Conservation (phyloP, 306 rosid genomes). For the Quercus wislizeni region DNA sequence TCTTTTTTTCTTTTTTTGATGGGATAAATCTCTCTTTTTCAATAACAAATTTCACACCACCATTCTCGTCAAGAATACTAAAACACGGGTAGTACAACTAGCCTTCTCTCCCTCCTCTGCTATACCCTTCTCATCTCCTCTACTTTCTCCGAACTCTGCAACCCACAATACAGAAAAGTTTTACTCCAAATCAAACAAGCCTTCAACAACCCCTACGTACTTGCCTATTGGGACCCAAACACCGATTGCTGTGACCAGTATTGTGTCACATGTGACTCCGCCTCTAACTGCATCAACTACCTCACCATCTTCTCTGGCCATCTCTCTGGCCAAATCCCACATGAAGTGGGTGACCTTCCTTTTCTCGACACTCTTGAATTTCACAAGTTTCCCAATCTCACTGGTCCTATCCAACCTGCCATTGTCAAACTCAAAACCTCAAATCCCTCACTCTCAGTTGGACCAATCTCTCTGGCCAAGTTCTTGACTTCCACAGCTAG, state of each 20-base stretch:
- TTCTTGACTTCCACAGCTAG: slow-evolving; percentile 54
- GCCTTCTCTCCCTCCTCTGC: not conserved
- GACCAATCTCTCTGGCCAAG: slow-evolving; percentile 56
- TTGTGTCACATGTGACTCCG: slow-evolving; percentile 45
- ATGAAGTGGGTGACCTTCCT: slow-evolving; percentile 63
- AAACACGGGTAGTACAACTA: not conserved
- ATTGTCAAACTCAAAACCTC: slow-evolving; percentile 56
- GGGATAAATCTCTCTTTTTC: no score
- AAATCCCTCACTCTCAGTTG: slow-evolving; percentile 38
- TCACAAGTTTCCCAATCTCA: slow-evolving; percentile 57
- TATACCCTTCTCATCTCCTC: slow-evolving; percentile 23
- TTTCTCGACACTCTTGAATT: slow-evolving; percentile 42
- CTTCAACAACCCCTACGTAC: slow-evolving; percentile 58
- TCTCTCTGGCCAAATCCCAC: slow-evolving; percentile 53
- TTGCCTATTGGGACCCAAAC: slow-evolving; percentile 56
- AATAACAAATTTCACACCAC: not conserved
- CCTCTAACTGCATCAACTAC: slow-evolving; percentile 56
- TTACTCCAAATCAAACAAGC: slow-evolving; percentile 62
- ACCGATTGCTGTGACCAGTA: slow-evolving; percentile 67
- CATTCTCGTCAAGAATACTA: not conserved
- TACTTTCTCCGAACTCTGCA: slow-evolving; percentile 48
- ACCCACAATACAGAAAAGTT: slow-evolving; percentile 60
- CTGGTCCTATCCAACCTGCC: slow-evolving; percentile 61
- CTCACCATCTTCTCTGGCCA: slow-evolving; percentile 37
- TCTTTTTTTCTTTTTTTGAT: no score